Evolutionary conservation across 164 flowering plant genomes (phyloP), one percentile per base, ranked within the genome.

Genomic region (Aristolochia fimbriata): DNA sequence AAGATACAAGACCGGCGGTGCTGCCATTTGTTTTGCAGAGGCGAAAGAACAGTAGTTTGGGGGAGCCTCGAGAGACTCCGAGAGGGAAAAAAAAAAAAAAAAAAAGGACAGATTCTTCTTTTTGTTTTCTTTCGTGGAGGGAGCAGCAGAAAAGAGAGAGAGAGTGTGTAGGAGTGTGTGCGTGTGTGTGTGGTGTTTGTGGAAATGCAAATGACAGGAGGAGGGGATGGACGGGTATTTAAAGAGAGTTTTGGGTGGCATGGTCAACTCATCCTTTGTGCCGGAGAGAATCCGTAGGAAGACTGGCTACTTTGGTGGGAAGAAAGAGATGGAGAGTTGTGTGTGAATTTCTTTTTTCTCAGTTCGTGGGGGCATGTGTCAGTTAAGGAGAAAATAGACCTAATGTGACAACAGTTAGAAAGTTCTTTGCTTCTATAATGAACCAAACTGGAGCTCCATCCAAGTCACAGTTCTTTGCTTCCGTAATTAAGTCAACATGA

Each of bases 211-310:
- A 50, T 76, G 61, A 63, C 43, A 71, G 54, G 59, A 45, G 74
- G 63, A 62, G 70, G 79, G 75, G 33, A 46, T 68, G 37, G 68
- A 55, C 49, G 74, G 62, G 74, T 67, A 82, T 86, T 82, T 86
- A 81, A 75, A 84, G 82, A 66, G 61, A 43, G 59, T 64, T 76
- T 22, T 52, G 74, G 71, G 81, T 68, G 74, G 75, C 67, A 65
- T 61, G 65, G 86, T 80, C 83, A 79, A 77, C 68, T n/a, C 41
- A 55, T 30, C 58, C 46, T 51, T 65, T 62, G 51, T 56, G 62
- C 67, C 64, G 64, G 31, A 55, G 62, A 69, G 76, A 69, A 62
- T 71, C 70, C 74, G 76, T 78, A 74, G 68, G 68, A 50, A 58
- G 78, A 77, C 76, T 63, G 73, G 25, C 75, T 69, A 62, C 70